Evolutionary conservation across 2,329 filamentous ascomycete genomes (phyloP).

Genomic region (Pseudogymnoascus pannorum): DNA sequence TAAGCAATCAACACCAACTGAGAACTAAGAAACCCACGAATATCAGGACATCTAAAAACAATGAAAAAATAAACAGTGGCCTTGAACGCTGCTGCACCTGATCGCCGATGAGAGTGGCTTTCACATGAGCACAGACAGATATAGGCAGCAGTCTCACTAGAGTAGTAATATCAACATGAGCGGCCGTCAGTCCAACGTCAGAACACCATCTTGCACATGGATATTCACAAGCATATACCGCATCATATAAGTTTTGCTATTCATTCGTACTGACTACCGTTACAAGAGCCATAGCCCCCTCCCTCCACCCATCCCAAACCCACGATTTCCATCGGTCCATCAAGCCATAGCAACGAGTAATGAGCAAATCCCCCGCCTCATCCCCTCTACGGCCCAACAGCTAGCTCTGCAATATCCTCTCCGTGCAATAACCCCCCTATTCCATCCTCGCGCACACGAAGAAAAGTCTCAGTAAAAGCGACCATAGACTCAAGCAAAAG

Average conservation of each 20-base stretch:
- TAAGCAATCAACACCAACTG: too few relatives aligned
- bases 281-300: slow-evolving; percentile 4
- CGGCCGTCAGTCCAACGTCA: too few relatives aligned
- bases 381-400: neutral
- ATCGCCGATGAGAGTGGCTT: too few relatives aligned
- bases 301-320: neutral
- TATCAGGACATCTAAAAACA: too few relatives aligned
- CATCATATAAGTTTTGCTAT: neutral
- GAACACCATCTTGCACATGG: too few relatives aligned
- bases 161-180: too few relatives aligned
- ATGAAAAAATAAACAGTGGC: too few relatives aligned
- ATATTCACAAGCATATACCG: neutral
- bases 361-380: neutral
- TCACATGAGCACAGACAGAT: too few relatives aligned
- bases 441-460: neutral
- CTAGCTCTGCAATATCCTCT: neutral
- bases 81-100: too few relatives aligned
- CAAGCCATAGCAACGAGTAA: neutral
- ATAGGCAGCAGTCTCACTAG: too few relatives aligned
- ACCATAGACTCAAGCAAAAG: neutral
- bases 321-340: neutral
- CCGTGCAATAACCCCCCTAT: neutral
- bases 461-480: neutral
- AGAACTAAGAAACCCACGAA: too few relatives aligned
- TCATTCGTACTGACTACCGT: slow-evolving; percentile 8